These are phyloP conservation scores for Chloromonas sp. DNA, from an alignment of 163 green algal genomes.

Conservation along the genomic window DNA sequence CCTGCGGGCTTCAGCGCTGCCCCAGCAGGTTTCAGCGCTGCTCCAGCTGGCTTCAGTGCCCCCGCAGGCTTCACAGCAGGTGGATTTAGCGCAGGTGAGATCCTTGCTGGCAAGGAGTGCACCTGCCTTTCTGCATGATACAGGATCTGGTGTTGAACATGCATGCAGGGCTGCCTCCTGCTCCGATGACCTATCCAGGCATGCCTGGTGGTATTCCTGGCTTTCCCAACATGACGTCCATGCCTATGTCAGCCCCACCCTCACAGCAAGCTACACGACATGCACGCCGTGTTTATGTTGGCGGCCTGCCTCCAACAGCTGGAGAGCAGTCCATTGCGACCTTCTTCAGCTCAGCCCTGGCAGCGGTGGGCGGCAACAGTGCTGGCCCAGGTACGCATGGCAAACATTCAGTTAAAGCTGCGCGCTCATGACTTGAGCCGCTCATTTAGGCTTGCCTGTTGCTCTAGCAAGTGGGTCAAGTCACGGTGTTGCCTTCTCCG, in stretches of 20 bases:
- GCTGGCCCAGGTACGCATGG: conserved; percentile 60
- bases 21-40: background rate
- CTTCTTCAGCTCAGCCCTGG: conserved; percentile 90
- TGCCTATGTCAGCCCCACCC: conserved; percentile 4
- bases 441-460: too few relatives aligned
- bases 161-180: background rate
- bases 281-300: conserved; percentile 88
- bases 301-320: conserved; percentile 78
- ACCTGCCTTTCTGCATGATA: background rate
- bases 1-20: too few relatives aligned
- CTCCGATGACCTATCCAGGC: background rate
- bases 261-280: conserved; percentile 89
- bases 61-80: background rate
- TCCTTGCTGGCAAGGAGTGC: background rate
- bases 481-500: too few relatives aligned
- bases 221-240: conserved; percentile 13
- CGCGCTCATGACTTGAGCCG: too few relatives aligned
- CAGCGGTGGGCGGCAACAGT: conserved; percentile 83
- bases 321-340: conserved; percentile 80
- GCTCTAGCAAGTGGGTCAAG: too few relatives aligned
- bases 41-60: background rate
- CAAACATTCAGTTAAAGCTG: background rate
- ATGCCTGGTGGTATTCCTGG: conserved; percentile 7
- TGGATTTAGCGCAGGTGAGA: background rate
- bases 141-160: background rate